Conservation (phyloP, 2,329 filamentous ascomycete species). For the Pezicula neosporulosa region DNA sequence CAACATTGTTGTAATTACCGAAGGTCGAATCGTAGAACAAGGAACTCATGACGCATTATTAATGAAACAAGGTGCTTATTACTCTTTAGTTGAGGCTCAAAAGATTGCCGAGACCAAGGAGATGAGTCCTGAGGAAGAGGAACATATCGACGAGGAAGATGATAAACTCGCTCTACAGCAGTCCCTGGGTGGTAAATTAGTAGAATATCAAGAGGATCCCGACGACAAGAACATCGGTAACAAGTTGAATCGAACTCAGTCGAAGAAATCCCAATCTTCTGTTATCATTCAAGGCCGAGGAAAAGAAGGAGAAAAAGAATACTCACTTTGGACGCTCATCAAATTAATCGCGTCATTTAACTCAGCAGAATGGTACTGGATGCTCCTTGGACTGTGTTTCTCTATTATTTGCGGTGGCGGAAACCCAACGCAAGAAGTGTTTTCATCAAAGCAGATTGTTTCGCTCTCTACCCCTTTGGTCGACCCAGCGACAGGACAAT, state of each 20-base stretch:
- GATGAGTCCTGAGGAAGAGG: conserved; percentile 46
- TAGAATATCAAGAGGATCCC: conserved; percentile 42
- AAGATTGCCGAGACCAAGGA: conserved; percentile 66
- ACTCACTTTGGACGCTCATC: conserved; percentile 72
- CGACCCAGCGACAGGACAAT: conserved; percentile 32
- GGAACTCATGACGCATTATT: conserved; percentile 82
- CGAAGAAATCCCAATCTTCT: conserved; percentile 64
- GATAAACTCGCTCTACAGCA: conserved; percentile 47
- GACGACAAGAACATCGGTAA: conserved; percentile 56
- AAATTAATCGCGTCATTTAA: conserved; percentile 82
- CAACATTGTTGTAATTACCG: conserved; percentile 91
- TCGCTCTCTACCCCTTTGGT: conserved; percentile 48
- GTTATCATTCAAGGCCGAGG: conserved; percentile 57
- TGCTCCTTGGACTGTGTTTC: conserved; percentile 71
- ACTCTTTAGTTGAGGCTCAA: conserved; percentile 83
- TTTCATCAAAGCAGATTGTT: conserved; percentile 86
- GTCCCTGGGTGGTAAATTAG: conserved; percentile 37
- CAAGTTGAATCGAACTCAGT: conserved; percentile 52
- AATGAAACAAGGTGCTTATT: conserved; percentile 69
- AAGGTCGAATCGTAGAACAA: conserved; percentile 84
- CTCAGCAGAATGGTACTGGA: conserved; percentile 63
- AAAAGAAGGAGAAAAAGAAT: conserved; percentile 50
- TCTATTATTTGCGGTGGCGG: conserved; percentile 76
- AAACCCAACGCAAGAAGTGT: conserved; percentile 73
- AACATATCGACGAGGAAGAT: conserved; percentile 45